These are phyloP conservation scores for Alternaria postmessia DNA, from an alignment of 2,329 filamentous ascomycete genomes.

Conservation along the genomic window DNA sequence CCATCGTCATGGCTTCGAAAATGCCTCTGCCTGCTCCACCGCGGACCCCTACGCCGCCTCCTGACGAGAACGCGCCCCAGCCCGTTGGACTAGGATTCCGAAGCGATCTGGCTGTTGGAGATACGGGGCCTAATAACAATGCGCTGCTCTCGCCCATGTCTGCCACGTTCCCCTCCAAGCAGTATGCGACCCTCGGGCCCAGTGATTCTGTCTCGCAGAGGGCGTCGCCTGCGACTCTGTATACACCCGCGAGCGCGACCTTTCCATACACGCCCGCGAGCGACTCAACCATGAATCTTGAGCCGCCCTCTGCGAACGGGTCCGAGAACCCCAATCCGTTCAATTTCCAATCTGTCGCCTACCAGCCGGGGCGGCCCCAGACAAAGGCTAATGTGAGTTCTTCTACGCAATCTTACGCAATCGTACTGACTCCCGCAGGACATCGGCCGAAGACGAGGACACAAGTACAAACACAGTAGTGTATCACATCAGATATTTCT, in stretches of 20 bases:
- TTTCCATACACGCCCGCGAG: constrained; percentile 46
- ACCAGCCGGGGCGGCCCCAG: constrained; percentile 67
- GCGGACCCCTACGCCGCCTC: constrained; percentile 70
- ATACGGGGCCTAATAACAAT: constrained; percentile 41
- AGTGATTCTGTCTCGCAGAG: constrained; percentile 47
- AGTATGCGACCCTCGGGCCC: constrained; percentile 46
- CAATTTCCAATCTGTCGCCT: constrained; percentile 81
- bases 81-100: constrained; percentile 47
- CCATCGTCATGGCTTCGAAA: constrained; percentile 63
- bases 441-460: constrained; percentile 88
- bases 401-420: background rate
- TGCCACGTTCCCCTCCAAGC: constrained; percentile 48
- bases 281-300: constrained; percentile 36
- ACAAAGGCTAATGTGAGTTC: constrained; percentile 67
- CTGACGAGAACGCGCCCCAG: constrained; percentile 57
- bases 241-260: constrained; percentile 46
- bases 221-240: constrained; percentile 41
- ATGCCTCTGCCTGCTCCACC: constrained; percentile 68
- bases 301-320: constrained; percentile 39
- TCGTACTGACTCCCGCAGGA: constrained; percentile 65
- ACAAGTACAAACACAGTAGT: constrained; percentile 97
- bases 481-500: constrained; percentile 97
- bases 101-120: constrained; percentile 35
- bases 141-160: constrained; percentile 51
- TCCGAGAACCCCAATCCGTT: constrained; percentile 72